Conservation (phyloP, 2,329 filamentous ascomycete species). For the Helicocarpus griseus region DNA sequence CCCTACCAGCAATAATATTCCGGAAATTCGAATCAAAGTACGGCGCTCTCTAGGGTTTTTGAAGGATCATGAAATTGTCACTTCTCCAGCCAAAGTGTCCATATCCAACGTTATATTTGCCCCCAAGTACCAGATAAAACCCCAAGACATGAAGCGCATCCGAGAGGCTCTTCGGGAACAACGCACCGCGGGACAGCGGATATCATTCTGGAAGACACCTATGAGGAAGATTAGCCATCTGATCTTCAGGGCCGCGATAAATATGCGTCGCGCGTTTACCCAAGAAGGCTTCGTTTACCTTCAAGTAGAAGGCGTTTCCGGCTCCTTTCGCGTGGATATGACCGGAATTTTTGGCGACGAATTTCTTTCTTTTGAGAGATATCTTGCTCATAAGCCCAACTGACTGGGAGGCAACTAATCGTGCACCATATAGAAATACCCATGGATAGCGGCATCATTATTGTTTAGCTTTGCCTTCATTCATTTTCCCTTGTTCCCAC, state of each 20-base stretch:
- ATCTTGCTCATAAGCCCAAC: neutral
- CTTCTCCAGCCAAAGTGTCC: slow-evolving; percentile 23
- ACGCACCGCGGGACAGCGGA: slow-evolving; percentile 8
- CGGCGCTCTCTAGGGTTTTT: slow-evolving; percentile 29
- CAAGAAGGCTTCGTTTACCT: slow-evolving; percentile 32
- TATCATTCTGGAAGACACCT: slow-evolving; percentile 26
- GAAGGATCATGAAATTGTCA: slow-evolving; percentile 21
- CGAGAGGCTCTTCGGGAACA: slow-evolving; percentile 10
- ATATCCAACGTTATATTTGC: slow-evolving; percentile 26
- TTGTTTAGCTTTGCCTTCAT: no score
- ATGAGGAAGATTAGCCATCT: slow-evolving; percentile 21
- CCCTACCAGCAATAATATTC: slow-evolving; percentile 18
- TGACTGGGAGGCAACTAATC: neutral
- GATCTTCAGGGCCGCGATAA: slow-evolving; percentile 25
- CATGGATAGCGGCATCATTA: neutral
- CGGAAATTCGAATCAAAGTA: slow-evolving; percentile 26
- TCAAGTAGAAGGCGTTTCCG: slow-evolving; percentile 23
- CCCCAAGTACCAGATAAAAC: slow-evolving; percentile 8
- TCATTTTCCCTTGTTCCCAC: no score
- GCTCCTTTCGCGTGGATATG: slow-evolving; percentile 28
- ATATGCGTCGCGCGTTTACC: slow-evolving; percentile 30
- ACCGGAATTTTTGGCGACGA: slow-evolving; percentile 18
- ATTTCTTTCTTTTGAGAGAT: slow-evolving; percentile 3
- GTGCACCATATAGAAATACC: no score
- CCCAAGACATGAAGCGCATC: slow-evolving; percentile 14